These are phyloP conservation scores for Lomentospora prolificans DNA, from an alignment of 2,329 filamentous ascomycete species.

Conservation along the genomic window DNA sequence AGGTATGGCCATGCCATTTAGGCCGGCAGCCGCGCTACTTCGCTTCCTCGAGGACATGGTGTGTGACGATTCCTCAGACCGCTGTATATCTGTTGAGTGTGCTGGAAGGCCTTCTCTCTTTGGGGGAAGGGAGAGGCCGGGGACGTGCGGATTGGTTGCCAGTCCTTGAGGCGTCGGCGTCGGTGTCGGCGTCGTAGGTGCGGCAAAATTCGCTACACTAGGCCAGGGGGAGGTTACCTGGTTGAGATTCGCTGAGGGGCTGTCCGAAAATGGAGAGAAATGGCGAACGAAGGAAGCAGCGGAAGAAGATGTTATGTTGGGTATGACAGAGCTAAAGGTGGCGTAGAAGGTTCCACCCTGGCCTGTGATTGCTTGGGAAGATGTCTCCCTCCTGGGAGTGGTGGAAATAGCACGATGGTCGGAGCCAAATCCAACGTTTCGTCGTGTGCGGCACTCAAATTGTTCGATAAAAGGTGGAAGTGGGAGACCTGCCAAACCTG, in stretches of 20 bases:
- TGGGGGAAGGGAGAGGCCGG: not conserved
- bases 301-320: not conserved
- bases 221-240: not conserved
- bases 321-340: not conserved
- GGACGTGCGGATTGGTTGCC: not conserved
- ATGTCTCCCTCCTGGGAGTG: too few relatives aligned
- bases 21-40: not conserved
- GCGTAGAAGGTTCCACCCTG: not conserved
- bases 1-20: conserved; percentile 8
- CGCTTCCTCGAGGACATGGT: conserved; percentile 7
- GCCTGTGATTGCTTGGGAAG: not conserved
- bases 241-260: not conserved
- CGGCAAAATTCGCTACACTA: not conserved
- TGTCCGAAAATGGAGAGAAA: not conserved
- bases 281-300: not conserved
- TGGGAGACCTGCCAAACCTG: not conserved
- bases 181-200: not conserved
- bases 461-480: too few relatives aligned
- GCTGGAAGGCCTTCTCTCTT: not conserved
- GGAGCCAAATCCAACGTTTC: too few relatives aligned
- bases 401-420: too few relatives aligned
- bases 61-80: not conserved
- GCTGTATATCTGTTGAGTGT: not conserved
- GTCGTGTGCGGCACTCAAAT: too few relatives aligned
- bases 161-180: not conserved